Evolutionary conservation across 768 basidiomycete genomes (phyloP), one percentile per base, ranked within the genome.

Genomic region (Porphyrellus cyaneotinctus): DNA sequence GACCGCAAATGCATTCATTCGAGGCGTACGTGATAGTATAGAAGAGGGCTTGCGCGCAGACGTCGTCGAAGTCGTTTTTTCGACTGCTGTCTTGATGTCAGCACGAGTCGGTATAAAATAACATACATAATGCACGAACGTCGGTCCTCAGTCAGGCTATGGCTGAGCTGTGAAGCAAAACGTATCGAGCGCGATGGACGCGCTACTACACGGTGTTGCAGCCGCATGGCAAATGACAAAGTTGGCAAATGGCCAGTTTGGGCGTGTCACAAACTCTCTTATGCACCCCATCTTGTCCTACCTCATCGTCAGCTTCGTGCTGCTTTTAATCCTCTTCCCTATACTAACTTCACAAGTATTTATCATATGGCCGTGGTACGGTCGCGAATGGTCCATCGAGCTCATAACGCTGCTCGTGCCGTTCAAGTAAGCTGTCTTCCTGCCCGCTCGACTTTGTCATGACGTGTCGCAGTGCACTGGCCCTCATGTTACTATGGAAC

Each of bases 341-440:
- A 82, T 90, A 2, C 91, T 91, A 68, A 87, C 89, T 7, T 83
- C 87, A 2, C 95, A 98, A 69, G 79, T 92, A 60, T 94, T 89
- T 71, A 77, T 97, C 54, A 83, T 97, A 66, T 83, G 82, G 91
- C 93, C 92, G 20, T 97, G 91, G 91, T 95, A 95, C 63, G 91
- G 92, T 36, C 70, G 78, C 33, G 84, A 71, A 45, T 57, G 90
- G 56, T 85, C 90, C 14, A 71, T 89, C 37, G 84, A 93, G 62
- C 81, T 95, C 41, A 54, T 95, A 35, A 72, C 69, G 20, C 77
- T 95, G n/a, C 77, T 97, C 20, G 57, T 83, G 3, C 95, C 95
- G 10, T 95, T 95, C 87, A 95, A 95, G 93, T 94, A 65, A 66
- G 87, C 32, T 28, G 12, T 33, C n/a, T 46, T 28, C 11, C 12